Conservation (phyloP, 1,284 basidiomycete species). For the Meripilus lineatus region DNA sequence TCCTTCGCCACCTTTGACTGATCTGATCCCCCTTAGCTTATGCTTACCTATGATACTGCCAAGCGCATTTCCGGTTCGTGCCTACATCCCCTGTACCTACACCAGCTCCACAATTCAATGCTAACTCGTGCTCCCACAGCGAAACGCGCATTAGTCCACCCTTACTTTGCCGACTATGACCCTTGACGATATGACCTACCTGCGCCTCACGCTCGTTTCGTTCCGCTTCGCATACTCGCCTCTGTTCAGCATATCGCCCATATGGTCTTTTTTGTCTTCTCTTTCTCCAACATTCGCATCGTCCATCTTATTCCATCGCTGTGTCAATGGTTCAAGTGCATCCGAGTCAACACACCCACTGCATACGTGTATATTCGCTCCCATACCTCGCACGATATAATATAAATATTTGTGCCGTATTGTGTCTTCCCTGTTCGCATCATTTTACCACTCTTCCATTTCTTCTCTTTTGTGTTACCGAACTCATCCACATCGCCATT, state of each 20-base stretch:
- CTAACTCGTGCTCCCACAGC: slow-evolving; percentile 39
- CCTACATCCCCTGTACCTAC: slow-evolving; percentile 1
- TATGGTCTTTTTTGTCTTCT: neutral
- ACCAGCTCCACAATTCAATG: neutral
- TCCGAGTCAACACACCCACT: too few relatives aligned
- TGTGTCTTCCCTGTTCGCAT: too few relatives aligned
- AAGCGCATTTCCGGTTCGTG: slow-evolving; percentile 87
- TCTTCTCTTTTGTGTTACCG: too few relatives aligned
- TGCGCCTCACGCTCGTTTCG: neutral
- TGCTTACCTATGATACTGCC: slow-evolving; percentile 90
- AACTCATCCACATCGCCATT: too few relatives aligned
- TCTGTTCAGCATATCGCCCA: neutral
- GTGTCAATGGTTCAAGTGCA: too few relatives aligned
- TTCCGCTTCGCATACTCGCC: neutral
- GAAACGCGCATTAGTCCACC: slow-evolving; percentile 80
- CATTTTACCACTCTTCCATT: too few relatives aligned
- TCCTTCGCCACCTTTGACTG: neutral
- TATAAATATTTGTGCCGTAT: too few relatives aligned
- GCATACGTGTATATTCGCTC: too few relatives aligned
- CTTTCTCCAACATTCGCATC: neutral
- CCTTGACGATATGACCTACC: slow-evolving; percentile 15
- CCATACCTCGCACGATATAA: too few relatives aligned
- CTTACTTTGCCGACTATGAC: slow-evolving; percentile 68
- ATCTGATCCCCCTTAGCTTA: too few relatives aligned
- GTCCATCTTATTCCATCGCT: slow-evolving; percentile 1